Evolutionary conservation across 176 grass and related monocot genomes (phyloP).

Genomic region (Oropetium thomaeum): DNA sequence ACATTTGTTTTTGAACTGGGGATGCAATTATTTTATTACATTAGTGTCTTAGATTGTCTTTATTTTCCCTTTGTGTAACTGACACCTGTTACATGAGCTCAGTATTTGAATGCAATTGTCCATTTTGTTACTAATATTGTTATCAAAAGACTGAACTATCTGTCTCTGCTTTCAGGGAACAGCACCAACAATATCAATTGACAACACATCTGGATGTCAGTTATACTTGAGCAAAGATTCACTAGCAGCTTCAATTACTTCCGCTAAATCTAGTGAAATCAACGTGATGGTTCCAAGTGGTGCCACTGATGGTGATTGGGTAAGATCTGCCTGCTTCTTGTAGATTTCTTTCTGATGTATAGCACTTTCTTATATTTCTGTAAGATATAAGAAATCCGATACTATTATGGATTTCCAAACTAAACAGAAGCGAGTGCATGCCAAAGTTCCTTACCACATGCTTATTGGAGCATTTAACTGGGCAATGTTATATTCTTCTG

Average conservation of each 20-base stretch:
- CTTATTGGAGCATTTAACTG: background rate
- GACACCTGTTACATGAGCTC: background rate
- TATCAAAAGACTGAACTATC: background rate
- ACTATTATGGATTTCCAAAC: background rate
- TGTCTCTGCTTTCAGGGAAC: constrained; percentile 52
- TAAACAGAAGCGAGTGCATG: background rate
- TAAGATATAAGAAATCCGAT: background rate
- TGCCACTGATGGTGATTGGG: constrained; percentile 69
- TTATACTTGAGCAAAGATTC: constrained; percentile 88
- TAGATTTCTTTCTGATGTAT: background rate
- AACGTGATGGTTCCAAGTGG: constrained; percentile 78
- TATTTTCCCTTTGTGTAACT: background rate
- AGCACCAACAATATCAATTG: constrained; percentile 86
- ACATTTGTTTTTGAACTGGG: background rate
- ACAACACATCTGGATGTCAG: constrained; percentile 96
- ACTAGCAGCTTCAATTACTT: constrained; percentile 75
- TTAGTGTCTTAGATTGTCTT: background rate
- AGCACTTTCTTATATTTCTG: background rate
- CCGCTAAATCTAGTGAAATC: constrained; percentile 98
- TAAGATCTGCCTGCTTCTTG: constrained; percentile 33
- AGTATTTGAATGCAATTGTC: background rate
- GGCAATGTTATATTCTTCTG: background rate
- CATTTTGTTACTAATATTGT: background rate
- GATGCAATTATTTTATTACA: background rate
- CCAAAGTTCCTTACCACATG: background rate